A percentile compares a stretch with the other conserved stretches of the same genome.
phyloP scores from a whole-genome alignment of 331 rosid genomes.

The Malus hybrid region DNA sequence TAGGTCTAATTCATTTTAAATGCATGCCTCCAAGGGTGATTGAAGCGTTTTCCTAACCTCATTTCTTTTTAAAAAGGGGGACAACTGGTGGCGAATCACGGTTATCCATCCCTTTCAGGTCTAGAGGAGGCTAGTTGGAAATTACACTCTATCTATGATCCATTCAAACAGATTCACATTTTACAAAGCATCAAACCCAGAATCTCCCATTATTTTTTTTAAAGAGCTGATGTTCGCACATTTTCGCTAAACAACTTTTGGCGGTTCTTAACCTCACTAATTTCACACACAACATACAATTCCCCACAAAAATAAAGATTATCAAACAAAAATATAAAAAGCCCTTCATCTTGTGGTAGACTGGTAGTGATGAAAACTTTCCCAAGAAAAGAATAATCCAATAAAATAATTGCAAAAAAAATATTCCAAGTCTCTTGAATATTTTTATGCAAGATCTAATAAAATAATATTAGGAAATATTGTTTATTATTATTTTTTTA shows the following conservation, averaged over 20 bases:
- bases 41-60: slow-evolving; percentile 6
- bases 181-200: too few relatives aligned
- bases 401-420: slow-evolving; percentile 11
- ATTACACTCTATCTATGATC: too few relatives aligned
- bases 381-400: slow-evolving; percentile 23
- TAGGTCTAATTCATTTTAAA: neutral
- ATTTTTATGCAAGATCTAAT: slow-evolving; percentile 36
- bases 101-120: too few relatives aligned
- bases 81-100: too few relatives aligned
- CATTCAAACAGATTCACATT: too few relatives aligned
- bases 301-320: neutral
- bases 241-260: too few relatives aligned
- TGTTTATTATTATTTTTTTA: slow-evolving; percentile 10
- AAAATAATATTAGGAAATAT: slow-evolving; percentile 24
- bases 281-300: neutral
- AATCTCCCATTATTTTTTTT: too few relatives aligned
- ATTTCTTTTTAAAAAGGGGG: neutral
- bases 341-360: neutral
- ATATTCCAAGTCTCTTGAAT: slow-evolving; percentile 16
- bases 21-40: slow-evolving; percentile 4
- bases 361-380: neutral
- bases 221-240: too few relatives aligned
- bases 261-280: slow-evolving; percentile 11
- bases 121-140: too few relatives aligned
- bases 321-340: neutral